Percentiles rank a stretch among this genome's conserved stretches.
phyloP scores from a whole-genome alignment of 345 rosid species.

The Salix suchowensis region DNA sequence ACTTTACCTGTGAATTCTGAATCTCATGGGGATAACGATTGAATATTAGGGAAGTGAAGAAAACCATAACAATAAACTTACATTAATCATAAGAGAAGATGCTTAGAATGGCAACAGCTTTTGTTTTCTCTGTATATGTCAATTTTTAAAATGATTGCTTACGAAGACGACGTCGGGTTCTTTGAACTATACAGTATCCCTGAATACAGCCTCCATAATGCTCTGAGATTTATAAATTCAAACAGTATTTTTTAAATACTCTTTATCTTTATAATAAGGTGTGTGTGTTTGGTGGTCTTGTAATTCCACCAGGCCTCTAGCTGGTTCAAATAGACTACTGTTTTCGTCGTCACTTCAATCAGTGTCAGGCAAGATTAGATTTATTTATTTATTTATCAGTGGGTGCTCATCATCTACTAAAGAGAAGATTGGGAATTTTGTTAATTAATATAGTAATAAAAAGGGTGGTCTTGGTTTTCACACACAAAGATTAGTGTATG shows the following conservation, averaged over 20 bases:
- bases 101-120: slow-evolving; percentile 22
- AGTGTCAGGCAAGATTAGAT: neutral
- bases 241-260: neutral
- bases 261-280: neutral
- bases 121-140: slow-evolving; percentile 1
- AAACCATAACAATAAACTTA: neutral
- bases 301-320: neutral
- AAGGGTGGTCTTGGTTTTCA: too few relatives aligned
- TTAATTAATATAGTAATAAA: too few relatives aligned
- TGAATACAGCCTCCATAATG: slow-evolving; percentile 20
- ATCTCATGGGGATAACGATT: neutral
- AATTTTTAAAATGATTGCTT: neutral
- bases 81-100: slow-evolving; percentile 21
- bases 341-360: neutral
- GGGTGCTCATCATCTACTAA: neutral
- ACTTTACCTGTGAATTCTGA: too few relatives aligned
- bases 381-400: neutral
- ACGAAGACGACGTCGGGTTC: slow-evolving; percentile 22
- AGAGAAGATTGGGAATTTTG: neutral
- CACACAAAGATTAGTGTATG: too few relatives aligned
- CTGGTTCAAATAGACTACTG: neutral
- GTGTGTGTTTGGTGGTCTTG: neutral
- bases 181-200: slow-evolving; percentile 22
- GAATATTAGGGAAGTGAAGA: neutral
- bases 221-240: slow-evolving; percentile 1